Evolutionary conservation across 176 grass and related monocot genomes (phyloP), one percentile per base, ranked within the genome.

Genomic region (Paspalum vaginatum): DNA sequence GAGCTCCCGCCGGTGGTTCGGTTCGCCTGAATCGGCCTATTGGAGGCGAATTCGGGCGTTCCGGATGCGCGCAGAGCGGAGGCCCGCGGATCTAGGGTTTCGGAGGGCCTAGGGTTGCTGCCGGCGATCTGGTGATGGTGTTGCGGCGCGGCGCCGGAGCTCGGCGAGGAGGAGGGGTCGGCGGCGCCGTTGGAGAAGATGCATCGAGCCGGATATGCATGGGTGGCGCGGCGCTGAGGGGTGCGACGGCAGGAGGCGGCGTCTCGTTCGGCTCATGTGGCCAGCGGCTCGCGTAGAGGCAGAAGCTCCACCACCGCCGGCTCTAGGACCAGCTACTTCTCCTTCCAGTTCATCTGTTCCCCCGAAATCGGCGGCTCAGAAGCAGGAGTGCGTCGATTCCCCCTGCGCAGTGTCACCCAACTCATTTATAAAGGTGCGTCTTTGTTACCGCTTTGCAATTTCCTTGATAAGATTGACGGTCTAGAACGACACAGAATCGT

Each of bases 141-240:
- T 73, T 37, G 71, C 68, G 48, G 71, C 68, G 69, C 72, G 80
- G 72, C 71, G 55, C 65, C 80, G 58, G 71, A 53, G 37, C 18
- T 64, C 41, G 88, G 69, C 71, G 79, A 68, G 84, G 83, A 69
- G n/a, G 87, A 87, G 85, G 89, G 79, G 60, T 85, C 79, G 70
- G 56, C 62, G 73, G 60, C 67, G 62, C 77, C 68, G 45, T 17
- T 47, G 76, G 87, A 79, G 87, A 89, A 77, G 86, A 87, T 91
- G 94, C 86, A 48, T 91, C 87, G 57, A 66, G 91, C 81, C 87
- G 84, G 84, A 83, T 83, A 97, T 97, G 94, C 89, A 89, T 94
- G 92, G 92, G 82, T 72, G 81, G 41, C 75, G 83, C 81, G 84
- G 85, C 56, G 88, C 74, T 85, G 82, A 85, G 74, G 78, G 72